These are phyloP conservation scores for Euclidium syriacum DNA, from an alignment of 345 rosid genomes.

Conservation along the genomic window DNA sequence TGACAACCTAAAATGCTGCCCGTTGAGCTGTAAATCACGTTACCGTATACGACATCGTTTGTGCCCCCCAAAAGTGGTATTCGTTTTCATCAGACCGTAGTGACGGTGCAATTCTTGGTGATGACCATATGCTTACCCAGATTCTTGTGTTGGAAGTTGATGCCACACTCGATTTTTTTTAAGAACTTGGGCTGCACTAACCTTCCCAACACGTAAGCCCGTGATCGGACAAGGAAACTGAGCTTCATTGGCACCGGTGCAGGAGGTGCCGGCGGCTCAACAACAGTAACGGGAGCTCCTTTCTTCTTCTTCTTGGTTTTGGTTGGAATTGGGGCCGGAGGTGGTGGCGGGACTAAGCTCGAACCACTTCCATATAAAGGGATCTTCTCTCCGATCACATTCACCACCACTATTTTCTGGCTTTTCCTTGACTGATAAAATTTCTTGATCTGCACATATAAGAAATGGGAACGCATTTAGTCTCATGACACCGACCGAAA, in stretches of 20 bases:
- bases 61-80: neutral
- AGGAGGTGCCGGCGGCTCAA: slow-evolving; percentile 40
- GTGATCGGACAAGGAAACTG: slow-evolving; percentile 56
- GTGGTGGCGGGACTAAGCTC: slow-evolving; percentile 48
- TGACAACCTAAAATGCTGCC: slow-evolving; percentile 37
- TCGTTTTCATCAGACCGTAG: slow-evolving; percentile 16
- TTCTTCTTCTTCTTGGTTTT: slow-evolving; percentile 30
- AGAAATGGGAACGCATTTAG: neutral
- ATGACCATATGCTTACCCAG: slow-evolving; percentile 57
- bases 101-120: slow-evolving; percentile 67
- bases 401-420: slow-evolving; percentile 48
- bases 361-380: slow-evolving; percentile 89
- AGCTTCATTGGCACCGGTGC: slow-evolving; percentile 61
- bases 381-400: slow-evolving; percentile 58
- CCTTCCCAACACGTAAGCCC: slow-evolving; percentile 83
- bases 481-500: neutral
- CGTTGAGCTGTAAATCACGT: slow-evolving; percentile 47
- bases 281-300: neutral
- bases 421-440: slow-evolving; percentile 86
- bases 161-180: slow-evolving; percentile 56
- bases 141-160: slow-evolving; percentile 62
- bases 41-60: slow-evolving; percentile 13
- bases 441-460: slow-evolving; percentile 52
- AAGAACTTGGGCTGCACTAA: slow-evolving; percentile 78
- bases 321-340: slow-evolving; percentile 45